Evolutionary conservation across 139 green algal genomes (phyloP).

Genomic region (Coelastrella sp.): DNA sequence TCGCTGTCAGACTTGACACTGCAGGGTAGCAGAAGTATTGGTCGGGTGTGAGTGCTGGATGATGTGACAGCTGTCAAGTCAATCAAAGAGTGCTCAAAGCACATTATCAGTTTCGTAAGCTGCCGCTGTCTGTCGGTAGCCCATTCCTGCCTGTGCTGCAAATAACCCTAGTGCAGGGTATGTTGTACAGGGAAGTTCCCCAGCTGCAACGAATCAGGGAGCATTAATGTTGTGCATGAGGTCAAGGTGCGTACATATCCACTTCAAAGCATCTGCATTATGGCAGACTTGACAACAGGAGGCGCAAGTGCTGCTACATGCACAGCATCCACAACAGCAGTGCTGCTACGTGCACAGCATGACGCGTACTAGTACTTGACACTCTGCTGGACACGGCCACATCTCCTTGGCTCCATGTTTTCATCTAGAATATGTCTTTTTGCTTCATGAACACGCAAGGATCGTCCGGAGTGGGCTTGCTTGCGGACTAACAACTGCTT

Average conservation of each 20-base stretch:
- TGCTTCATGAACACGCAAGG: background rate
- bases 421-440: background rate
- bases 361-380: background rate
- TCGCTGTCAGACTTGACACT: background rate
- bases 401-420: background rate
- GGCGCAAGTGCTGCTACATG: background rate
- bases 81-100: too few relatives aligned
- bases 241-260: too few relatives aligned
- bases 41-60: too few relatives aligned
- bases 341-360: background rate
- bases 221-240: too few relatives aligned
- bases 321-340: background rate
- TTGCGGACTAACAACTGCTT: background rate
- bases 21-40: background rate
- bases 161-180: too few relatives aligned
- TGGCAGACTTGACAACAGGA: background rate
- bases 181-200: too few relatives aligned
- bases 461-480: background rate
- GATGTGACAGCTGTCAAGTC: too few relatives aligned
- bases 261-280: background rate
- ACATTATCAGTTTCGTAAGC: too few relatives aligned
- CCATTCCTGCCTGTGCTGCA: too few relatives aligned
- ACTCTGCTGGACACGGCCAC: background rate
- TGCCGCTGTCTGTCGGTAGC: too few relatives aligned
- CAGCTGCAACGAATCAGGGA: too few relatives aligned